These are phyloP conservation scores for Mimosa pudica DNA, from an alignment of 306 rosid species.

Conservation along the genomic window DNA sequence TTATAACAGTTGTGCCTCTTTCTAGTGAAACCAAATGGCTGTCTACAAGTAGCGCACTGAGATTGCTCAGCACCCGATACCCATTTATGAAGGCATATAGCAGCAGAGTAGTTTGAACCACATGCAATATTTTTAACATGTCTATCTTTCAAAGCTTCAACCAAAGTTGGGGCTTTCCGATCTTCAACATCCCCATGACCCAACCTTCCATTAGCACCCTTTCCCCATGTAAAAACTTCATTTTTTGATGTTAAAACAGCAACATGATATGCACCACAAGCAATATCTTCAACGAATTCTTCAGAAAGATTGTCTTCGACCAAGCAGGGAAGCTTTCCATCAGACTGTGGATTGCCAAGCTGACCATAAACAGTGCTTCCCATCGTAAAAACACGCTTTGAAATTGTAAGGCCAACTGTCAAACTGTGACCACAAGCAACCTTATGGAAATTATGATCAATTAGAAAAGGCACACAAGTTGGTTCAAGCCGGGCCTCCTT, in stretches of 20 bases:
- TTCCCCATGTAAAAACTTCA: constrained; percentile 99
- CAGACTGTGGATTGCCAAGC: constrained; percentile 90
- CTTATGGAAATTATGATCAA: constrained; percentile 84
- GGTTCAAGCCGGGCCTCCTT: constrained; percentile 90
- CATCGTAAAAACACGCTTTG: constrained; percentile 86
- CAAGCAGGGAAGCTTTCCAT: constrained; percentile 85
- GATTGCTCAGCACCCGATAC: constrained; percentile 95
- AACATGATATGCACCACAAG: constrained; percentile 97
- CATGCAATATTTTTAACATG: constrained; percentile 91
- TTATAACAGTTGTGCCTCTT: constrained; percentile 98
- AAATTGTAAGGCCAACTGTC: constrained; percentile 86
- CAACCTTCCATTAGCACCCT: constrained; percentile 98
- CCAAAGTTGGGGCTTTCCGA: constrained; percentile 81
- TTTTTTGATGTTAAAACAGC: constrained; percentile 82
- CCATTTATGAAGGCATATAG: constrained; percentile 99
- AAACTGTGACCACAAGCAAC: constrained; percentile 95
- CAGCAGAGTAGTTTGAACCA: constrained; percentile 88
- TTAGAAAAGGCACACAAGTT: constrained; percentile 85
- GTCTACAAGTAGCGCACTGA: constrained; percentile 96
- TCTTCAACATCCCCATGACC: constrained; percentile 98
- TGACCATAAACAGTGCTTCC: constrained; percentile 99
- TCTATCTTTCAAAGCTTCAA: constrained; percentile 89
- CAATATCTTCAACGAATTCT: constrained; percentile 78
- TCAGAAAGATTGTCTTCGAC: constrained; percentile 77
- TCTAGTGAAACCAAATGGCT: constrained; percentile 95